Base-by-base conservation (phyloP, 2,329 filamentous ascomycete genomes). In the Paramyrothecium roridum region DNA sequence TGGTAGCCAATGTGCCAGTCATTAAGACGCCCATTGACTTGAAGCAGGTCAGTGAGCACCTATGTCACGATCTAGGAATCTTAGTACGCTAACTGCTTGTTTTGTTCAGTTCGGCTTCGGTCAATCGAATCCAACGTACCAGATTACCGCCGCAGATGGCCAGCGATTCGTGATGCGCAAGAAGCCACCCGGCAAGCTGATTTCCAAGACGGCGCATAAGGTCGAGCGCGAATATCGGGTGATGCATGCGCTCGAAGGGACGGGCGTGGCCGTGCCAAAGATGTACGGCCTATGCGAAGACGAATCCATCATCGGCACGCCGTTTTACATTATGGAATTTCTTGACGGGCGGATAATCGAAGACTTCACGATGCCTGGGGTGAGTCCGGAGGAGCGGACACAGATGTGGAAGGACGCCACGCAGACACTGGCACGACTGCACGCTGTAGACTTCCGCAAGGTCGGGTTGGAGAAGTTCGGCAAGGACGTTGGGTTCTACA, bases 261-360 rank as follows among this genome's bases (percentile, higher is more conserved):
- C 91, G 20, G 86, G 90, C 68, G 92, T 98, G 10, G 90, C 93
- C 0, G 91, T 96, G 0, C 95, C 95, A 4, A 87, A 83, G 70
- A 85, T 91, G 12, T 88, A 91, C 71, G 89, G 87, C 66, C 82
- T 98, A 19, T 99, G 95, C 75, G 89, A 96, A 72, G 93, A 98
- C 74, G 77, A 80, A 45, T 76, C 73, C 55, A 80, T 98, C 40
- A 80, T 98, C 59, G 95, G 93, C 54, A 98, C 93, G 8, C 84
- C 92, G 7, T 99, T 98, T 73, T 98, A 99, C 76, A 87, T 98
- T 67, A 98, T 99, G 95, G 87, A 91, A 70, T 98, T 95, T 70
- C 80, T 98, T 58, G 89, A 96, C 67, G 95, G 95, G 20, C 87
- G 95, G 66, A 96, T 97, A 74, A 91, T 98, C 67, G 90, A 93